These are phyloP conservation scores for Paspalum vaginatum DNA, from an alignment of 176 grass and related monocot genomes.

Conservation along the genomic window DNA sequence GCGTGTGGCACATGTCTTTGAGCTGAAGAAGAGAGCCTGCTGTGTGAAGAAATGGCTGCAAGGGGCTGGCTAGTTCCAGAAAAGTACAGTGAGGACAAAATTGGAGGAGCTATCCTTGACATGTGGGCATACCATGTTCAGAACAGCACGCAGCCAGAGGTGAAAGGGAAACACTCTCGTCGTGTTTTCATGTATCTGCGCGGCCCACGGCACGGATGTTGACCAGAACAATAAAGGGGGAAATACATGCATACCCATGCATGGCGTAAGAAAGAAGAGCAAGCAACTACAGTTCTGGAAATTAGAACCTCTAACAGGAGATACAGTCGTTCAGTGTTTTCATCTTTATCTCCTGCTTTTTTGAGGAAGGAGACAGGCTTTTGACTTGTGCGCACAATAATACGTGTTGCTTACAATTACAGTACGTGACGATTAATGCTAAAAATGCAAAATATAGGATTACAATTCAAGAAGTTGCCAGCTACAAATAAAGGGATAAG, in stretches of 20 bases:
- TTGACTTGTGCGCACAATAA: not conserved
- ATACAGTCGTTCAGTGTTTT: not conserved
- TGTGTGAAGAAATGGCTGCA: slow-evolving; percentile 18
- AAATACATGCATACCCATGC: not conserved
- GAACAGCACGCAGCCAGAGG: not conserved
- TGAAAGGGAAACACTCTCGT: slow-evolving; percentile 26
- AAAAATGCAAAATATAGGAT: not conserved
- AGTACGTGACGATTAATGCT: not conserved
- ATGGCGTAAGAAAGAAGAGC: slow-evolving; percentile 20
- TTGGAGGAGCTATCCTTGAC: slow-evolving; percentile 42
- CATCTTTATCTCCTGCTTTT: not conserved
- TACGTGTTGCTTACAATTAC: not conserved
- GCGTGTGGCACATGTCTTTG: slow-evolving; percentile 13
- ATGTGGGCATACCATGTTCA: slow-evolving; percentile 23
- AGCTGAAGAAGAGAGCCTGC: not conserved
- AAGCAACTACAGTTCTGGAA: slow-evolving; percentile 23
- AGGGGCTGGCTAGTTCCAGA: not conserved
- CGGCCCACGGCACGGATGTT: slow-evolving; percentile 31
- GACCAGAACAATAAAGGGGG: slow-evolving; percentile 41
- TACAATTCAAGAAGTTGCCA: slow-evolving; percentile 5
- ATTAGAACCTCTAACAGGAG: not conserved
- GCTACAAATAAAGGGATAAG: slow-evolving; percentile 35
- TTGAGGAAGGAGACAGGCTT: no score
- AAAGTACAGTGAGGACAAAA: slow-evolving; percentile 45
- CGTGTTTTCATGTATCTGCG: slow-evolving; percentile 24